These are phyloP conservation scores for Porphyrellus cyaneotinctus DNA, from an alignment of 768 basidiomycete species.

Conservation along the genomic window DNA sequence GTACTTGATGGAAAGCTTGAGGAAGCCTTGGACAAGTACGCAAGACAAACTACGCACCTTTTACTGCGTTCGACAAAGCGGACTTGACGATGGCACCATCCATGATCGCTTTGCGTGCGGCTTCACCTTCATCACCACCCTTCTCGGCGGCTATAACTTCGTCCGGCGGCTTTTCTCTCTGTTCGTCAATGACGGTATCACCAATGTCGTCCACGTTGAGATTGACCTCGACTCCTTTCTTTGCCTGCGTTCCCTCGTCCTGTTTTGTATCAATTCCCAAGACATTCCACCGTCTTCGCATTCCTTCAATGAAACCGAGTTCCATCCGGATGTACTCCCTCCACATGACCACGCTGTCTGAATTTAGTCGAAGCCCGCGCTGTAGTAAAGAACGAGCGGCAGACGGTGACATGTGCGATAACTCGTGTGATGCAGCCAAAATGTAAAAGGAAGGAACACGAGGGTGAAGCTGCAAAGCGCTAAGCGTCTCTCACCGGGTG, in stretches of 20 bases:
- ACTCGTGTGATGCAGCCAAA: conserved; percentile 78
- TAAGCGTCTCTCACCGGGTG: conserved; percentile 27
- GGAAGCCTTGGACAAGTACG: conserved; percentile 11
- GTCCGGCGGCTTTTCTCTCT: conserved; percentile 21
- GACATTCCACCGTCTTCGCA: conserved; percentile 74
- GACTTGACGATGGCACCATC: conserved; percentile 75
- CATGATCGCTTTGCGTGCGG: conserved; percentile 65
- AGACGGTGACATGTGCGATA: conserved; percentile 67
- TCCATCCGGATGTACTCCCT: conserved; percentile 90
- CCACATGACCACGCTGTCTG: conserved; percentile 76
- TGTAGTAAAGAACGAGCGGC: conserved; percentile 81
- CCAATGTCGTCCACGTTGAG: conserved; percentile 18
- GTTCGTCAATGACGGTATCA: conserved; percentile 19
- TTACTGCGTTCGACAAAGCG: conserved; percentile 68
- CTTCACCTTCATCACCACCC: conserved; percentile 45
- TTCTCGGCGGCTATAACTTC: conserved; percentile 31
- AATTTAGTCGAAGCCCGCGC: conserved; percentile 77
- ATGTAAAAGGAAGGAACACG: conserved; percentile 75
- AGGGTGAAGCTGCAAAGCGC: conserved; percentile 86
- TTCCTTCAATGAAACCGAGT: conserved; percentile 74
- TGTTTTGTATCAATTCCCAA: conserved; percentile 52
- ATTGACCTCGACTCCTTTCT: conserved; percentile 24
- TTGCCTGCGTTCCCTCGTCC: conserved; percentile 10
- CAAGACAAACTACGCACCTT: conserved; percentile 47
- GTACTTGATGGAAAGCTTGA: conserved; percentile 28